Percentiles rank a stretch among this genome's conserved stretches.
These are phyloP conservation scores for Hypoxylon rickii DNA, from an alignment of 495 filamentous ascomycete species.

Conservation along the genomic window DNA sequence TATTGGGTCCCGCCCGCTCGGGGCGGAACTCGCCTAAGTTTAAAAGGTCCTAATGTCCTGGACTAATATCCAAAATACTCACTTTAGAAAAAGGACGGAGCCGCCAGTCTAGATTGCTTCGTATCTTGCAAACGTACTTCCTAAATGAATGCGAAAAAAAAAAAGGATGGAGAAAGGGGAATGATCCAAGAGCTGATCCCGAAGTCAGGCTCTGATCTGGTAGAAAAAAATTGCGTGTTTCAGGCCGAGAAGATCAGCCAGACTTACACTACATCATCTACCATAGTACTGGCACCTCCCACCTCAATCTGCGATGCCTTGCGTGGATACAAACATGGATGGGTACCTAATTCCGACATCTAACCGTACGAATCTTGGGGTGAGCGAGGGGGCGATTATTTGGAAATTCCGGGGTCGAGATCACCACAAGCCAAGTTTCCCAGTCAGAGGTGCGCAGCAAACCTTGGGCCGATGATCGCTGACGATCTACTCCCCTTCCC, in stretches of 20 bases:
- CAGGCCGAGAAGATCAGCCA: conserved; percentile 26
- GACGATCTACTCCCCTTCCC: conserved; percentile 18
- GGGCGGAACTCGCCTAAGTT: conserved; percentile 5
- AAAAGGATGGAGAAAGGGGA: conserved; percentile 1
- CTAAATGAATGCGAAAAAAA: neutral
- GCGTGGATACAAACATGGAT: conserved; percentile 12
- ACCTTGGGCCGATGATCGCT: conserved; percentile 22
- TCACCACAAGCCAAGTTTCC: conserved; percentile 13
- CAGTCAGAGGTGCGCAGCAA: conserved; percentile 12
- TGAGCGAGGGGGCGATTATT: conserved; percentile 13
- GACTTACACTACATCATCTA: neutral
- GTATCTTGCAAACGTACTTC: neutral
- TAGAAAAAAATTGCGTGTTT: conserved; percentile 21
- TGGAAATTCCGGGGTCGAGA: conserved; percentile 30
- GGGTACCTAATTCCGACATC: conserved; percentile 19
- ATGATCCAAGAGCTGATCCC: conserved; percentile 1
- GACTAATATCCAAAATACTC: too few species aligned
- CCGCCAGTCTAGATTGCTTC: neutral
- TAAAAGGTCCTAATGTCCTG: neutral
- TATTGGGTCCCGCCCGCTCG: conserved; percentile 6
- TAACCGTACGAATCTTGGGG: conserved; percentile 21
- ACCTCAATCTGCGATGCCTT: conserved; percentile 22
- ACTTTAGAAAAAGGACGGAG: neutral
- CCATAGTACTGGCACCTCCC: too few species aligned
- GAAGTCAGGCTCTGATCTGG: conserved; percentile 13